A percentile compares a stretch with the other conserved stretches of the same genome.
phyloP scores from a whole-genome alignment of 306 rosid genomes.

The Begonia peltatifolia region DNA sequence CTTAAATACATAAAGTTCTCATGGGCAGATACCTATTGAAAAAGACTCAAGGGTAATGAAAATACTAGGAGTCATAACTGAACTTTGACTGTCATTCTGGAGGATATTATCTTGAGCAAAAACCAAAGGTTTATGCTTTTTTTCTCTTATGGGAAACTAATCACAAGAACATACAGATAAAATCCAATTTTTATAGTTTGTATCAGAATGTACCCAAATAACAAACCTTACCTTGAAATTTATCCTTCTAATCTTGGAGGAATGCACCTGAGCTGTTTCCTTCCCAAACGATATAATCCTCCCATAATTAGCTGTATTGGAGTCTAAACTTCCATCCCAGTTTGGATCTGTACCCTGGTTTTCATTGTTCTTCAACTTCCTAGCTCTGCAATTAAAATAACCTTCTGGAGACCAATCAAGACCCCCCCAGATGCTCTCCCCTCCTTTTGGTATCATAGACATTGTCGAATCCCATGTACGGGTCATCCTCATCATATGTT shows the following conservation, averaged over 20 bases:
- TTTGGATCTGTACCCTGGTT: slow-evolving; percentile 16
- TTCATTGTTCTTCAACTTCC: slow-evolving; percentile 21
- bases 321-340: slow-evolving; percentile 14
- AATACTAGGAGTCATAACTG: too few species aligned
- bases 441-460: slow-evolving; percentile 91
- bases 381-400: slow-evolving; percentile 23
- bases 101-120: too few species aligned
- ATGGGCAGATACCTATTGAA: too few species aligned
- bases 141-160: too few species aligned
- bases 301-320: slow-evolving; percentile 36
- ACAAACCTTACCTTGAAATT: slow-evolving; percentile 43
- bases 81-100: too few species aligned
- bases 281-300: slow-evolving; percentile 69
- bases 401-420: slow-evolving; percentile 91
- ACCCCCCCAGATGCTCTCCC: slow-evolving; percentile 76
- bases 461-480: slow-evolving; percentile 89
- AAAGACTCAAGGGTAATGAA: too few species aligned
- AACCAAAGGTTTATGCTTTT: too few species aligned
- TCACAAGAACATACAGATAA: too few species aligned
- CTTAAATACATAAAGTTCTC: too few species aligned
- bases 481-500: slow-evolving; percentile 68
- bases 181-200: too few species aligned
- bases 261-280: slow-evolving; percentile 50
- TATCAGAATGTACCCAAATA: too few species aligned
- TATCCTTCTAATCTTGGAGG: slow-evolving; percentile 32